Percentiles rank a stretch among this genome's conserved stretches.
Conservation (phyloP, 2,329 filamentous ascomycete genomes). For the Neofusicoccum cordaticola region DNA sequence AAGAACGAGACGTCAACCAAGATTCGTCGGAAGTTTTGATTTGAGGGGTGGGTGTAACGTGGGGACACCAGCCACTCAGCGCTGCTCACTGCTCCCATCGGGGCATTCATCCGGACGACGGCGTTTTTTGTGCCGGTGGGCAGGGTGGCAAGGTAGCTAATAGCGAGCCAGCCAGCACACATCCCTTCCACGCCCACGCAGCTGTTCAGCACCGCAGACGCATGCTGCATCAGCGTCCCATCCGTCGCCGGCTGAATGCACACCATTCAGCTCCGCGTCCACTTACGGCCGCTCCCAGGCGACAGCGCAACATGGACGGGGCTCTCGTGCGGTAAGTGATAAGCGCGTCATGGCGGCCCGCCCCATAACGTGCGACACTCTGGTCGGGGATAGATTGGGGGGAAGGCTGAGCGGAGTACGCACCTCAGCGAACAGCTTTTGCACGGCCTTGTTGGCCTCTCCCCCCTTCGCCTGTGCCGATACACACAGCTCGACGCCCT, state of each 20-base stretch:
- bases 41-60: not conserved
- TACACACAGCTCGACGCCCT: constrained; percentile 63
- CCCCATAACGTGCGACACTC: not conserved
- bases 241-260: not conserved
- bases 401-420: constrained; percentile 16
- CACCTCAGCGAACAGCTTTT: constrained; percentile 61
- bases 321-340: not conserved
- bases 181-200: too few species aligned
- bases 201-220: not conserved
- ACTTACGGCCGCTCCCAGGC: not conserved
- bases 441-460: constrained; percentile 66
- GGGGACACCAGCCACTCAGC: not conserved
- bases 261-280: not conserved
- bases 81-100: not conserved
- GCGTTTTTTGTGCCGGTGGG: not conserved
- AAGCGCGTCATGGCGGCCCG: not conserved
- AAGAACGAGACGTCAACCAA: not conserved
- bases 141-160: not conserved
- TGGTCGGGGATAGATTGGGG: not conserved
- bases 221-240: not conserved
- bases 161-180: too few species aligned
- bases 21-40: not conserved
- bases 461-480: constrained; percentile 64
- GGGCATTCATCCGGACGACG: not conserved
- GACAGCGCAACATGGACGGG: not conserved